A percentile compares a stretch with the other conserved stretches of the same genome.
These are phyloP conservation scores for Diutina pseudorugosa DNA, from an alignment of 1,139 yeast genomes.

Conservation along the genomic window DNA sequence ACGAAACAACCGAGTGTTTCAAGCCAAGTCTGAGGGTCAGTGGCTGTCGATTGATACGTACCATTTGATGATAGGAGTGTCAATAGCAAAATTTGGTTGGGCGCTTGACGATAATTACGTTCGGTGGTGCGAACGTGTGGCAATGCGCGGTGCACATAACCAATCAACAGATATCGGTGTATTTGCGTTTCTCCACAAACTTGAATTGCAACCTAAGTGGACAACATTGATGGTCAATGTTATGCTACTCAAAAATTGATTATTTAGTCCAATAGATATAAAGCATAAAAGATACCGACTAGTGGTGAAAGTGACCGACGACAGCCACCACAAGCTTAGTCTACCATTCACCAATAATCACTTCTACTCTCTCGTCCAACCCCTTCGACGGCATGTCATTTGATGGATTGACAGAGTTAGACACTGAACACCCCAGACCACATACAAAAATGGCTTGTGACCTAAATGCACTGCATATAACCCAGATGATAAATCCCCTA, in stretches of 20 bases:
- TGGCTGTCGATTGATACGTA: background rate
- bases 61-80: slow-evolving; percentile 1
- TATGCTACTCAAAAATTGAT: too few relatives aligned
- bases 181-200: background rate
- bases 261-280: too few relatives aligned
- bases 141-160: background rate
- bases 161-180: background rate
- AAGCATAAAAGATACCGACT: too few relatives aligned
- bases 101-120: slow-evolving; percentile 6
- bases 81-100: background rate
- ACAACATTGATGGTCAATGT: too few relatives aligned
- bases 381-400: too few relatives aligned
- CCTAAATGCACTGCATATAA: background rate
- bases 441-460: background rate
- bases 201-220: background rate
- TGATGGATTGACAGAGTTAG: too few relatives aligned
- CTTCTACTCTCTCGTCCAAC: too few relatives aligned
- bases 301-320: too few relatives aligned
- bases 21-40: background rate
- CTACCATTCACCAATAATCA: too few relatives aligned
- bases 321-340: too few relatives aligned
- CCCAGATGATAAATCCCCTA: background rate
- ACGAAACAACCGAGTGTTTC: background rate
- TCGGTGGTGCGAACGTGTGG: slow-evolving; percentile 7
- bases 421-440: background rate